Conservation (phyloP, 108 stramenopile species). For the Skeletonema marinoi region DNA sequence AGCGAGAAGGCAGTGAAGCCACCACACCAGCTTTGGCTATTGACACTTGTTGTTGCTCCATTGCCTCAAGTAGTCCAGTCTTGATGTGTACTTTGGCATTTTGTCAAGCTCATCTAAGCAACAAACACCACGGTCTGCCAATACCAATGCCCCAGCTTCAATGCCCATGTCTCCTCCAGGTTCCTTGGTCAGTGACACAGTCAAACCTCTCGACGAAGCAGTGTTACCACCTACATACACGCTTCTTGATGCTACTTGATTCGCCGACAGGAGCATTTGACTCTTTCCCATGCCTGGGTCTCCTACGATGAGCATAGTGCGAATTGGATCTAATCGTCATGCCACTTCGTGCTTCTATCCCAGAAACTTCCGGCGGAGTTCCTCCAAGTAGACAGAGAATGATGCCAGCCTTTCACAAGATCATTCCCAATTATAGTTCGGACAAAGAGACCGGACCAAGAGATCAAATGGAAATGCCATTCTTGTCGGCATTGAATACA, state of each 20-base stretch:
- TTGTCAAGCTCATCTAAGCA: conserved; percentile 99
- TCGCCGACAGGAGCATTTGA: conserved; percentile 94
- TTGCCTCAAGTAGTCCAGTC: conserved; percentile 96
- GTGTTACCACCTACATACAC: conserved; percentile 99
- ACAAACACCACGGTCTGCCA: conserved; percentile 96
- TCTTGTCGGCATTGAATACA: conserved; percentile 70
- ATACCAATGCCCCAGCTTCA: conserved; percentile 97
- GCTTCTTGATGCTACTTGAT: conserved; percentile 90
- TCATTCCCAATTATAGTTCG: conserved; percentile 97
- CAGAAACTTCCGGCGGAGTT: conserved; percentile 63
- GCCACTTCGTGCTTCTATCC: conserved; percentile 41
- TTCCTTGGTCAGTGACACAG: conserved; percentile 91
- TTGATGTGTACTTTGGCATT: conserved; percentile 85
- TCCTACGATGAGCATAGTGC: conserved; percentile 83
- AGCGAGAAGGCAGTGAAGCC: conserved; percentile 87
- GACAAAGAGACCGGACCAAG: conserved; percentile 91
- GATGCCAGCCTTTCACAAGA: conserved; percentile 97
- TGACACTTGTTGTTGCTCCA: conserved; percentile 99
- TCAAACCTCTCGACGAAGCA: conserved; percentile 90
- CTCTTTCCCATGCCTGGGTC: conserved; percentile 95
- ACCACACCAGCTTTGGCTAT: conserved; percentile 98
- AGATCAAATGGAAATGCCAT: conserved; percentile 92
- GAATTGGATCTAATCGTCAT: conserved; percentile 74
- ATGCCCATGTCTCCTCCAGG: conserved; percentile 89
- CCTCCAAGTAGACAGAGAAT: conserved; percentile 95